Evolutionary conservation across 768 basidiomycete species (phyloP).

Genomic region (Termitomyces sp.): DNA sequence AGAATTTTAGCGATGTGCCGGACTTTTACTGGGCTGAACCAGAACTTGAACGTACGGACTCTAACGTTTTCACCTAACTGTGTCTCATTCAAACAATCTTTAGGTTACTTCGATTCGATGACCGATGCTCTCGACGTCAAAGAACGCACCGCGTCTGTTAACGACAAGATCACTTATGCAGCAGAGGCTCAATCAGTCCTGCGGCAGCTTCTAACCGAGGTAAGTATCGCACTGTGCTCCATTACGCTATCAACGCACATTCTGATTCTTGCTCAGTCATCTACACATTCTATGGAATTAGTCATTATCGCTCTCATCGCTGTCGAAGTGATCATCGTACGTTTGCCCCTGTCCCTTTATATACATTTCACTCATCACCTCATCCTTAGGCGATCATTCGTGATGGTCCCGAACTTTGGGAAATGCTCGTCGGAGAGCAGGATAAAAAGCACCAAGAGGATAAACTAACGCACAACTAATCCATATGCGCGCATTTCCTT

Average conservation of each 20-base stretch:
- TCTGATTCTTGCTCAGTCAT: conserved; percentile 56
- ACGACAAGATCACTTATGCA: conserved; percentile 91
- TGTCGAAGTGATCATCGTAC: conserved; percentile 89
- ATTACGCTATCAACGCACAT: not conserved
- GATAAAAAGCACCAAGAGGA: conserved; percentile 20
- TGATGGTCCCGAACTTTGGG: conserved; percentile 77
- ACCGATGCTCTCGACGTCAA: conserved; percentile 86
- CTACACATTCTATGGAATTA: conserved; percentile 89
- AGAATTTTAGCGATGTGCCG: conserved; percentile 86
- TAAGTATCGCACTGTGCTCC: conserved; percentile 25
- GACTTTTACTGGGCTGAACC: conserved; percentile 97
- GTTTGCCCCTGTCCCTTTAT: conserved; percentile 22
- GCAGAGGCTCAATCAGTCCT: conserved; percentile 89
- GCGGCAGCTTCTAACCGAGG: conserved; percentile 87
- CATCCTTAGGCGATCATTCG: conserved; percentile 65
- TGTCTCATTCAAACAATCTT: not conserved
- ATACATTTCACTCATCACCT: not conserved
- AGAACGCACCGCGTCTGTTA: conserved; percentile 74
- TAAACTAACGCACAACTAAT: not conserved
- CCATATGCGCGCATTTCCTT: not conserved
- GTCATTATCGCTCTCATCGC: conserved; percentile 95
- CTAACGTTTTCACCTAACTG: not conserved
- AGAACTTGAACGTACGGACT: conserved; percentile 69
- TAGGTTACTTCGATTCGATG: conserved; percentile 82
- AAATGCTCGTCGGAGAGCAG: conserved; percentile 41